Conservation (phyloP, 345 rosid genomes). For the Alliaria petiolata region DNA sequence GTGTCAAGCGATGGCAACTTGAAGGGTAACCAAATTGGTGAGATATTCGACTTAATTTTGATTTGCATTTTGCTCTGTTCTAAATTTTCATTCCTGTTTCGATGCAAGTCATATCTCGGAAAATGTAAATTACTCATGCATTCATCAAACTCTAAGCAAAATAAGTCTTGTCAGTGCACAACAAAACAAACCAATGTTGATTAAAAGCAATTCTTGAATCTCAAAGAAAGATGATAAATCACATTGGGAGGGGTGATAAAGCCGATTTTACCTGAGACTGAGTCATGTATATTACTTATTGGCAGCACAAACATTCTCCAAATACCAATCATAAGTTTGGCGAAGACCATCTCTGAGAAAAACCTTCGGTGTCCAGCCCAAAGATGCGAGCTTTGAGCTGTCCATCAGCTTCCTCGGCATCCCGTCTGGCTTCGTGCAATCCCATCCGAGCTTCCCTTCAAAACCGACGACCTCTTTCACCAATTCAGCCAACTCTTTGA, state of each 20-base stretch:
- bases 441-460: constrained; percentile 85
- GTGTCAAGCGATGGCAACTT: no score
- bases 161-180: no score
- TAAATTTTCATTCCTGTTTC: no score
- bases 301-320: constrained; percentile 57
- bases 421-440: constrained; percentile 77
- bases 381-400: constrained; percentile 61
- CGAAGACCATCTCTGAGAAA: constrained; percentile 71
- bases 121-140: neutral
- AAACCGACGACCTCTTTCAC: constrained; percentile 92
- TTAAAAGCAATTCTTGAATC: neutral
- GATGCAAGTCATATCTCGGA: no score
- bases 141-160: no score
- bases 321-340: constrained; percentile 86
- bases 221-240: constrained; percentile 1
- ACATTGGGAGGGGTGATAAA: neutral
- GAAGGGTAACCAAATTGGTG: neutral
- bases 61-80: no score
- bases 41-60: no score
- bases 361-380: constrained; percentile 84
- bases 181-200: neutral
- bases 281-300: neutral
- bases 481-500: constrained; percentile 86
- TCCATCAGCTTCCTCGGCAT: constrained; percentile 98
- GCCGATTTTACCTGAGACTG: neutral